phyloP scores from a whole-genome alignment of 176 grass and related monocot species.

The Triticum urartu region DNA sequence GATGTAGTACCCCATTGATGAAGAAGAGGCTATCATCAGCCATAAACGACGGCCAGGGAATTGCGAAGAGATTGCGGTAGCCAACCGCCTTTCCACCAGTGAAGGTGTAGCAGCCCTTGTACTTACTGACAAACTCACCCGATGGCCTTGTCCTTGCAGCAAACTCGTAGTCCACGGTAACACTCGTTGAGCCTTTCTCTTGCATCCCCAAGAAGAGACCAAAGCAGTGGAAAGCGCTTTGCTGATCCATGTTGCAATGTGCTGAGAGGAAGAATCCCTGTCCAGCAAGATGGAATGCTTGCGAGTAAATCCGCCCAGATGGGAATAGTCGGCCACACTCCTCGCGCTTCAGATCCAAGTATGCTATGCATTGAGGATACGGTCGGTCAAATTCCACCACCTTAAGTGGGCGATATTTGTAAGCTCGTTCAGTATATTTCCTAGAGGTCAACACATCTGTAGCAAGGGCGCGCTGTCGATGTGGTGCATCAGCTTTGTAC shows the following conservation, averaged over 20 bases:
- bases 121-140: constrained; percentile 89
- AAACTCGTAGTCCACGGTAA: constrained; percentile 93
- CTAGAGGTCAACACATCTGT: constrained; percentile 51
- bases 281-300: constrained; percentile 87
- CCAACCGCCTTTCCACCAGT: constrained; percentile 91
- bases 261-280: constrained; percentile 98
- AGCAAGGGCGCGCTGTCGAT: constrained; percentile 72
- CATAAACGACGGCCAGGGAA: constrained; percentile 88
- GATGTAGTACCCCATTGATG: constrained; percentile 80
- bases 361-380: constrained; percentile 80
- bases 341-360: constrained; percentile 87
- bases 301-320: constrained; percentile 85
- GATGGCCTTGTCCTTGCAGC: constrained; percentile 77
- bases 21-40: constrained; percentile 94
- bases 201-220: constrained; percentile 98
- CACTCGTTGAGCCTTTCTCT: constrained; percentile 87
- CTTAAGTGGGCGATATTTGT: constrained; percentile 94
- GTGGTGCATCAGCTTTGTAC: constrained; percentile 81
- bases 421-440: constrained; percentile 71
- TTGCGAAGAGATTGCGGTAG: constrained; percentile 87
- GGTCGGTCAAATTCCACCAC: constrained; percentile 93
- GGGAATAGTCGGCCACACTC: constrained; percentile 76
- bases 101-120: constrained; percentile 93
- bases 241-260: constrained; percentile 87
- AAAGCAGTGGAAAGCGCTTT: constrained; percentile 80